Evolutionary conservation across 371 early-diverging fungal species (phyloP), one percentile per base, ranked within the genome.

Genomic region (Mortierella sp.): DNA sequence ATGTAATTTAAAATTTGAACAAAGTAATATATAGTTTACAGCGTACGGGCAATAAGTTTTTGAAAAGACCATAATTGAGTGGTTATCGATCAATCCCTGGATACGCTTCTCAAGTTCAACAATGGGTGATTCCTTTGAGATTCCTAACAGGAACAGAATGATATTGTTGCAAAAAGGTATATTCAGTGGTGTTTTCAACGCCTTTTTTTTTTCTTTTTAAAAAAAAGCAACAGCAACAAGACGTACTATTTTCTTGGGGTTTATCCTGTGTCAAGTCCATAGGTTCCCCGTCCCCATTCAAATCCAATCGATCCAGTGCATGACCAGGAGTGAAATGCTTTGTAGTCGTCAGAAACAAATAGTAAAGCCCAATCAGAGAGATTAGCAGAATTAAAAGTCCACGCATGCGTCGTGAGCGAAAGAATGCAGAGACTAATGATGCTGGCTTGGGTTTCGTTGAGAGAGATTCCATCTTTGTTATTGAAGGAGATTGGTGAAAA

Each of bases 21-120:
- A n/a, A 47, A 45, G 35, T 35, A 10, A 2, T 19, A 47, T 47
- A 6, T 17, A 47, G 19, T 47, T 12, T 19, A 10, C 3, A 2
- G 47, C 75, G 35, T 66, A 78, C 78, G 71, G 75, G 61, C 80
- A 80, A 56, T 80, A 80, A 8, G 80, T 49, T 59, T 80, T 80
- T 58, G 80, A 80, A 28, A 80, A 80, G 32, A 80, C 75, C 80
- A 80, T 80, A 64, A 80, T 37, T 6, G 40, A 61, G 43, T 80
- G 58, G 29, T 17, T 61, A 40, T 80, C 75, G 32, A 80, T 80
- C 53, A 80, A 22, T 17, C 45, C 37, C 22, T 70, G 80, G 51
- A 80, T 66, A 37, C 75, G 65, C 31, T 49, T 64, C 56, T 76
- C 77, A 2, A 76, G 64, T 2, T 34, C 32, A 2, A 57, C 62